phyloP scores from a whole-genome alignment of 2,329 filamentous ascomycete species.

The Arachnopeziza araneosa region DNA sequence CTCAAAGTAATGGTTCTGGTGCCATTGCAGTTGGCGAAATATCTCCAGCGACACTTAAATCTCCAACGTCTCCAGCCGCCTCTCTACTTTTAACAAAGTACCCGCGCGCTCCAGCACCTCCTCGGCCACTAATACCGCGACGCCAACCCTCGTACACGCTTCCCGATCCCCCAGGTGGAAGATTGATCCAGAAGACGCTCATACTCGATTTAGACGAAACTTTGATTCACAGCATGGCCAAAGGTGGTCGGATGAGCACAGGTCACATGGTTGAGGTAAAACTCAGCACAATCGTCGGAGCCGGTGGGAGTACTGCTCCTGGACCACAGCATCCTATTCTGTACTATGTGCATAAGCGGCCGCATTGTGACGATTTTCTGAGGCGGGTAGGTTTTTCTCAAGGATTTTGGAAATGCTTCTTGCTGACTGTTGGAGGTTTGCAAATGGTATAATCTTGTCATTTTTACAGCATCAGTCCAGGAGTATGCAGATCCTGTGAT shows the following conservation, averaged over 20 bases:
- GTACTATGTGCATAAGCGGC: constrained; percentile 98
- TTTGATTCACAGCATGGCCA: constrained; percentile 95
- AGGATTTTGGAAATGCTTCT: not conserved
- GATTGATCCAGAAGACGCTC: constrained; percentile 77
- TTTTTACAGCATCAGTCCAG: constrained; percentile 96
- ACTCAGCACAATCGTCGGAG: constrained; percentile 65
- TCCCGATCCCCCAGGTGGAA: constrained; percentile 42
- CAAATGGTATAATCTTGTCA: constrained; percentile 97
- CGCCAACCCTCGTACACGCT: constrained; percentile 81
- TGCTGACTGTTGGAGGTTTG: constrained; percentile 54
- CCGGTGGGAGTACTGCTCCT: constrained; percentile 58
- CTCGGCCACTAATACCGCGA: constrained; percentile 81
- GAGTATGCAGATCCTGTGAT: constrained; percentile 99
- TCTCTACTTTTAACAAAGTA: constrained; percentile 73
- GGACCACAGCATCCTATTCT: constrained; percentile 92
- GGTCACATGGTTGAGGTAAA: constrained; percentile 99
- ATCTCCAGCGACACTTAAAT: constrained; percentile 79
- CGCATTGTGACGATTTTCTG: constrained; percentile 93
- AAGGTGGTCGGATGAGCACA: constrained; percentile 89
- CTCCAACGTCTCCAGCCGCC: constrained; percentile 77
- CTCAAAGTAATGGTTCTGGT: constrained; percentile 36
- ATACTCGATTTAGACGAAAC: constrained; percentile 97
- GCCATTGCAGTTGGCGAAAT: constrained; percentile 37
- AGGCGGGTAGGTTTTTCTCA: constrained; percentile 56
- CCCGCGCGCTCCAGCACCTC: constrained; percentile 82